Evolutionary conservation across 202 grass and related monocot genomes (phyloP), one percentile per base, ranked within the genome.

Genomic region (Hordeum pubiflorum): DNA sequence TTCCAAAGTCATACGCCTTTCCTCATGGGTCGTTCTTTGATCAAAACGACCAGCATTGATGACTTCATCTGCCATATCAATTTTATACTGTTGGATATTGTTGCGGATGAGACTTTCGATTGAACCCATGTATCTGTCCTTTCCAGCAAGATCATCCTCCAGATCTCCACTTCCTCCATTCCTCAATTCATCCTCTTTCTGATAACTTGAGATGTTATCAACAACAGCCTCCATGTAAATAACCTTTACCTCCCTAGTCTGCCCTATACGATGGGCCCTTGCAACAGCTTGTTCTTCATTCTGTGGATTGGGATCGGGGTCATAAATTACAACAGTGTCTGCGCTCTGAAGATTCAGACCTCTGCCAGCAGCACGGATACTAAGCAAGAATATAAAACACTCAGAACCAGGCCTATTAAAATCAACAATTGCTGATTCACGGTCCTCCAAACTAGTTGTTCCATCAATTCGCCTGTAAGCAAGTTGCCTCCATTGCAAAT

Each of bases 281-380:
- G 97, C 97, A 58, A 99, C 97, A 14, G 97, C 97, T 79, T 99
- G 97, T 81, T 99, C 92, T 85, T 99, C 97, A 57, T 99, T 99
- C 80, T 99, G 97, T 69, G 97, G 97, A 82, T 99, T 99, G 10
- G 97, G 81, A 80, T 99, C 97, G 74, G 97, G 97, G 36, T 99
- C 97, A 88, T 99, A 99, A 78, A 99, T 99, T 79, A 99, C 97
- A 86, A 99, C 97, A 76, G 97, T 99, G 74, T 99, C 97, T 81
- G 97, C 97, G 76, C 82, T 99, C 87, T 99, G 97, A 80, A 99
- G 89, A 93, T 99, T 99, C 79, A 99, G 80, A 76, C 97, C 97
- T 79, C 97, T 93, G 55, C 97, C 92, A 74, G 97, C 97, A 89
- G 97, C 97, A 65, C 97, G 92, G 66, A 99, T 99, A 71, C 97